Conservation (phyloP, 148 eudicot genomes). For the Camellia granthamiana region DNA sequence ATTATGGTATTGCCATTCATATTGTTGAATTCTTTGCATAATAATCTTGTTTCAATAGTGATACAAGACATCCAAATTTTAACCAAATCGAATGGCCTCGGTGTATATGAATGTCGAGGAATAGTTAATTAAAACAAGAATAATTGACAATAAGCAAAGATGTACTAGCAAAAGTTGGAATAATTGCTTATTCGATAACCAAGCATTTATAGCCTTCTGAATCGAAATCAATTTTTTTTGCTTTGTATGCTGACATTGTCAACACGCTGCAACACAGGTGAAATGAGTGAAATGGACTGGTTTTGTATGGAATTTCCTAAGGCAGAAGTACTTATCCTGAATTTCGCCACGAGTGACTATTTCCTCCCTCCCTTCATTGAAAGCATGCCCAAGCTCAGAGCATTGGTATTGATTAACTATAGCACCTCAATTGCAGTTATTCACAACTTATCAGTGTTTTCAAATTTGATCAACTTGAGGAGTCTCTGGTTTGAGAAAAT, state of each 20-base stretch:
- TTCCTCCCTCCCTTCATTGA: conserved; percentile 69
- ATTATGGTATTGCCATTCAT: neutral
- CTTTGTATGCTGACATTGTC: neutral
- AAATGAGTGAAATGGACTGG: conserved; percentile 78
- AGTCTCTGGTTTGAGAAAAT: conserved; percentile 83
- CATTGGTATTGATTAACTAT: conserved; percentile 56
- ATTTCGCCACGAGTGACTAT: conserved; percentile 56
- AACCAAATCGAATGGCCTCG: too few species aligned
- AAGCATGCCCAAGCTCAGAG: conserved; percentile 72
- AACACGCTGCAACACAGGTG: conserved; percentile 35
- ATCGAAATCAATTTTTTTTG: neutral
- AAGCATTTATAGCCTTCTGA: too few species aligned
- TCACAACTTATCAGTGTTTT: conserved; percentile 51
- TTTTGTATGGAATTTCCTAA: conserved; percentile 63
- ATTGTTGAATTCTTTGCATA: too few species aligned
- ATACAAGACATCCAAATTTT: too few species aligned
- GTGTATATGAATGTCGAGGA: too few species aligned
- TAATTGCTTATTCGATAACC: too few species aligned
- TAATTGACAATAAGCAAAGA: too few species aligned
- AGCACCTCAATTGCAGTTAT: conserved; percentile 52
- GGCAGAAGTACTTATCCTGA: conserved; percentile 77
- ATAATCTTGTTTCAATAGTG: too few species aligned
- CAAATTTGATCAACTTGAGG: conserved; percentile 44
- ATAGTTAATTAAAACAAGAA: too few species aligned
- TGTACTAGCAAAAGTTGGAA: too few species aligned